phyloP scores from a whole-genome alignment of 2,329 filamentous ascomycete species.

The Monosporascus sp. region DNA sequence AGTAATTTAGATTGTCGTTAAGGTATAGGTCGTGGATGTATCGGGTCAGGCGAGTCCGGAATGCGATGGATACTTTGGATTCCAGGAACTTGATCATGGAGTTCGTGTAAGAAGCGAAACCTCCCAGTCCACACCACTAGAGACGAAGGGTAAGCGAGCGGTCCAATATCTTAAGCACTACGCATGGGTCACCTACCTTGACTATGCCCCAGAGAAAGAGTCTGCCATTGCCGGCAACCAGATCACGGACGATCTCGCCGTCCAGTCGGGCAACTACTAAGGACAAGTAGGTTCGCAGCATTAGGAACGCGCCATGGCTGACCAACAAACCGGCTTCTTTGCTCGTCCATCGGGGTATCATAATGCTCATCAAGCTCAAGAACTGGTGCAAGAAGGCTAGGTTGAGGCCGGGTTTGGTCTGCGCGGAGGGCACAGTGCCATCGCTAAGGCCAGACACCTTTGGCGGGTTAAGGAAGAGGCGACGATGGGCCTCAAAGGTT shows the following conservation, averaged over 20 bases:
- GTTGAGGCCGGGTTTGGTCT: conserved; percentile 91
- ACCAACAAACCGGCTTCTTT: conserved; percentile 90
- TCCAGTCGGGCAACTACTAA: conserved; percentile 89
- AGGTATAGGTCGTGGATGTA: conserved; percentile 98
- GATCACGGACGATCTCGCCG: conserved; percentile 90
- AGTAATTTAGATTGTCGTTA: conserved; percentile 92
- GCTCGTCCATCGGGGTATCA: conserved; percentile 92
- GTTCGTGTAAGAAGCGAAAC: conserved; percentile 93
- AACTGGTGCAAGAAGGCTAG: conserved; percentile 97
- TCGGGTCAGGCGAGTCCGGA: conserved; percentile 86
- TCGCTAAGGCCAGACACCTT: conserved; percentile 73
- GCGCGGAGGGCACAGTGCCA: conserved; percentile 73
- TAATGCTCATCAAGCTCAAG: conserved; percentile 90
- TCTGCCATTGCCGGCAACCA: conserved; percentile 91
- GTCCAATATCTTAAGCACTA: conserved; percentile 1
- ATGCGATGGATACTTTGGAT: conserved; percentile 96
- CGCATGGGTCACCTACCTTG: conserved; percentile 49
- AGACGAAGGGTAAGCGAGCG: conserved; percentile 8
- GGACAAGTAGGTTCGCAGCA: conserved; percentile 90
- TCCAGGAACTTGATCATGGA: conserved; percentile 99
- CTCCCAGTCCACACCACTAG: conserved; percentile 87
- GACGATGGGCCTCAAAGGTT: conserved; percentile 92
- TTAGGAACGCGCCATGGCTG: conserved; percentile 83
- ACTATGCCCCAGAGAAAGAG: conserved; percentile 81
- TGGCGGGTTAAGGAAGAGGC: conserved; percentile 88